Evolutionary conservation across 805 yeast species (phyloP), one percentile per base, ranked within the genome.

Genomic region (Kodamaea neixiangensis): DNA sequence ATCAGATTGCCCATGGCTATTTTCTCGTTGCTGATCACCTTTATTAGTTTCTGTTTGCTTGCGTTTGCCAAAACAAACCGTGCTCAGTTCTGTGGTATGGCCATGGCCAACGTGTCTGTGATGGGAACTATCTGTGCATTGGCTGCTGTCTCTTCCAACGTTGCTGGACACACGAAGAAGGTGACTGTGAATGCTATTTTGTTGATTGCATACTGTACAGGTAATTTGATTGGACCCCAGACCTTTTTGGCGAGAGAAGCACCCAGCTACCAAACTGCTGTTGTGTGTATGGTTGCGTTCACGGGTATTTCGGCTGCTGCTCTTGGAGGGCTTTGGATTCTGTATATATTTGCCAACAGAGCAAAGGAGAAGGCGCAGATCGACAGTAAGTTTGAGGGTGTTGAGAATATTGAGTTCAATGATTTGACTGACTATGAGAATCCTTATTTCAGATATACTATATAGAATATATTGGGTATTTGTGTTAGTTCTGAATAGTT

Each of bases 111-210:
- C 7, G 64, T 75, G 15, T 58, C 60, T 3, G 69, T 72, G 1
- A 44, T 66, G n/a, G 62, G 63, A 3, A 59, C 63, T 42, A 63
- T 69, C 38, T 67, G 67, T 52, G 51, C 67, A 25, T 55, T 70
- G 46, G 67, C 77, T 1, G 53, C 65, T 46, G 62, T 78, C 31
- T 71, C 82, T 18, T 68, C 80, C 5, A 81, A 81, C 57, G 72
- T 75, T 45, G 80, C 80, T 7, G 87, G 87, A 5, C 78, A 76
- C 57, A 81, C 87, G 9, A 83, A 82, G 67, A 81, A 80, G 61
- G 64, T 72, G 43, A 69, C 78, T 3, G 75, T 70, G 2, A 78
- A 72, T 57, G 77, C 81, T 2, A 54, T 77, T 31, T 64, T 69
- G 51, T 69, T 82, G 39, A 60, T 81, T 46, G 79, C 78, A 6